These are phyloP conservation scores for Aureobasidium lini DNA, from an alignment of 2,329 filamentous ascomycete species.

Conservation along the genomic window DNA sequence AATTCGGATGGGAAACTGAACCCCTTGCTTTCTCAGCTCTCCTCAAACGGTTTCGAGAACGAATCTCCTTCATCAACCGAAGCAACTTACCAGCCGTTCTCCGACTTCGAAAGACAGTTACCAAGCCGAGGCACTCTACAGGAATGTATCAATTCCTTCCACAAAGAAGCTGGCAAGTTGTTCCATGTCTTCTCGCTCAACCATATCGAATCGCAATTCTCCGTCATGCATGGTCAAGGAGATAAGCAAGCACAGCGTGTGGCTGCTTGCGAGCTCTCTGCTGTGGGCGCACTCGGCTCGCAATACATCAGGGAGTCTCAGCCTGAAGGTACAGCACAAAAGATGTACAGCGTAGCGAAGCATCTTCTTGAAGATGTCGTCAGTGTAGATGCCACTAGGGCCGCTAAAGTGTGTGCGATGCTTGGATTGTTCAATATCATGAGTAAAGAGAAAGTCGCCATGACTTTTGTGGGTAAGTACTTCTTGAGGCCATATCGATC, in stretches of 20 bases:
- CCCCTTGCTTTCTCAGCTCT: neutral
- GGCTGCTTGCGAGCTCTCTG: slow-evolving; percentile 3
- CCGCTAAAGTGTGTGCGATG: neutral
- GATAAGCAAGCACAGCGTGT: neutral
- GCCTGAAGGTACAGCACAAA: neutral
- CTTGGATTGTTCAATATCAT: slow-evolving; percentile 3
- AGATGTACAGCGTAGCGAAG: neutral
- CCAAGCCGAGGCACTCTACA: neutral
- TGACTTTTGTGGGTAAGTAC: slow-evolving; percentile 6
- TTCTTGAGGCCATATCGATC: neutral
- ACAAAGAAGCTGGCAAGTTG: neutral
- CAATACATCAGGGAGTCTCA: slow-evolving; percentile 2
- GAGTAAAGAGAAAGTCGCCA: slow-evolving; percentile 10
- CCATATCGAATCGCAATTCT: neutral
- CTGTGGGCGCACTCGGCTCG: slow-evolving; percentile 1
- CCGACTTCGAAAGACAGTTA: neutral
- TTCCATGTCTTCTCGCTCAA: slow-evolving; percentile 1
- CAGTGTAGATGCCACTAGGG: neutral
- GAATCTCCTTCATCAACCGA: neutral
- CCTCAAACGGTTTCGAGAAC: neutral
- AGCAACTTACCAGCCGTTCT: neutral
- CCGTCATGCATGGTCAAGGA: neutral
- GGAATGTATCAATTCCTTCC: neutral
- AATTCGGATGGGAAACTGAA: neutral
- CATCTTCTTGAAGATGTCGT: slow-evolving; percentile 4